phyloP scores from a whole-genome alignment of 2,329 filamentous ascomycete species.

The Aureobasidium musti region DNA sequence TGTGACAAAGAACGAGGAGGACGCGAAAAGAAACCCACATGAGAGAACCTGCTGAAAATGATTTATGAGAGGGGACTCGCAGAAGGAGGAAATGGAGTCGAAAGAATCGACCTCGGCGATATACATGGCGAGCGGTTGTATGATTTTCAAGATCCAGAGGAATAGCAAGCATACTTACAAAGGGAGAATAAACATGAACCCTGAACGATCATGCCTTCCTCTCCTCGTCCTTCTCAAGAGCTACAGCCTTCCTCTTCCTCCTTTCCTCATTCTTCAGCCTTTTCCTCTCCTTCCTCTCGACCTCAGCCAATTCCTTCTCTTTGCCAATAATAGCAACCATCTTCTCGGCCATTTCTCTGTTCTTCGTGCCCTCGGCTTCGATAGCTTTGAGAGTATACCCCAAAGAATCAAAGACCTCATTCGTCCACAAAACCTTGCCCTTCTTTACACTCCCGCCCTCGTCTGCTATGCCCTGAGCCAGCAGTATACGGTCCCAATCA shows the following conservation, averaged over 20 bases:
- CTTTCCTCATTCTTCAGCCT: slow-evolving; percentile 29
- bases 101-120: too few relatives aligned
- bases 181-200: background rate
- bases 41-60: too few relatives aligned
- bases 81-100: background rate
- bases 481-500: slow-evolving; percentile 50
- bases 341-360: slow-evolving; percentile 41
- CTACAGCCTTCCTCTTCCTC: slow-evolving; percentile 29
- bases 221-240: background rate
- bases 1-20: too few relatives aligned
- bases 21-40: too few relatives aligned
- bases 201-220: background rate
- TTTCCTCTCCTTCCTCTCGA: slow-evolving; percentile 40
- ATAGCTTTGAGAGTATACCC: slow-evolving; percentile 27
- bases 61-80: too few relatives aligned
- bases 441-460: slow-evolving; percentile 28
- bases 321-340: slow-evolving; percentile 53
- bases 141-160: too few relatives aligned
- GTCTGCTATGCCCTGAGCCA: slow-evolving; percentile 34
- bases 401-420: slow-evolving; percentile 34
- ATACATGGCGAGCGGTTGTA: too few relatives aligned
- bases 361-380: slow-evolving; percentile 35
- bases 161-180: background rate
- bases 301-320: slow-evolving; percentile 49
- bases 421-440: slow-evolving; percentile 39